Evolutionary conservation across 768 basidiomycete species (phyloP).

Genomic region (Leccinum longicurvipes): DNA sequence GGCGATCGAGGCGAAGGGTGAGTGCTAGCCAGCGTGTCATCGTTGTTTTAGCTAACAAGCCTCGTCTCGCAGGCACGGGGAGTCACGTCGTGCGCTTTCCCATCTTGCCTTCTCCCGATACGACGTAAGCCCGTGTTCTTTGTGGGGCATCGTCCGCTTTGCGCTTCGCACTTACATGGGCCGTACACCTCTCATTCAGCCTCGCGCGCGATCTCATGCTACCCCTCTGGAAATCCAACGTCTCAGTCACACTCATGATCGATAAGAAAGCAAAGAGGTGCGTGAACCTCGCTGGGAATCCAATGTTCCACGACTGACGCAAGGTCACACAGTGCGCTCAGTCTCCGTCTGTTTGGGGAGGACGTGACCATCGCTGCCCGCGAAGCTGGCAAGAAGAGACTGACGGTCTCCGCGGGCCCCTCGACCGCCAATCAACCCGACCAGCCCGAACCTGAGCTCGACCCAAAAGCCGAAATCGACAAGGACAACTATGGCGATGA

Average conservation of each 20-base stretch:
- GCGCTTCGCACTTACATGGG: not conserved
- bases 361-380: conserved; percentile 62
- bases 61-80: conserved; percentile 50
- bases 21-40: not conserved
- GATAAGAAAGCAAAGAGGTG: conserved; percentile 97
- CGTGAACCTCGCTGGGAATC: conserved; percentile 6
- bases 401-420: not conserved
- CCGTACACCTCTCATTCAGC: conserved; percentile 32
- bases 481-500: conserved; percentile 4
- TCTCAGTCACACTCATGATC: conserved; percentile 86
- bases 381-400: conserved; percentile 29
- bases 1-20: conserved; percentile 53
- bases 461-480: not conserved
- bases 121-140: conserved; percentile 41
- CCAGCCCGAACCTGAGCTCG: not conserved
- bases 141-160: not conserved
- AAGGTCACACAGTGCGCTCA: conserved; percentile 62
- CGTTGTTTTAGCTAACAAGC: not conserved
- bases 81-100: conserved; percentile 72
- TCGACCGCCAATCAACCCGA: not conserved
- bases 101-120: conserved; percentile 48
- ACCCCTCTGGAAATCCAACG: conserved; percentile 94
- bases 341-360: conserved; percentile 76
- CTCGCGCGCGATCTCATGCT: conserved; percentile 78
- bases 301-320: not conserved